These are phyloP conservation scores for Monosporascus ibericus DNA, from an alignment of 2,329 filamentous ascomycete genomes.

Conservation along the genomic window DNA sequence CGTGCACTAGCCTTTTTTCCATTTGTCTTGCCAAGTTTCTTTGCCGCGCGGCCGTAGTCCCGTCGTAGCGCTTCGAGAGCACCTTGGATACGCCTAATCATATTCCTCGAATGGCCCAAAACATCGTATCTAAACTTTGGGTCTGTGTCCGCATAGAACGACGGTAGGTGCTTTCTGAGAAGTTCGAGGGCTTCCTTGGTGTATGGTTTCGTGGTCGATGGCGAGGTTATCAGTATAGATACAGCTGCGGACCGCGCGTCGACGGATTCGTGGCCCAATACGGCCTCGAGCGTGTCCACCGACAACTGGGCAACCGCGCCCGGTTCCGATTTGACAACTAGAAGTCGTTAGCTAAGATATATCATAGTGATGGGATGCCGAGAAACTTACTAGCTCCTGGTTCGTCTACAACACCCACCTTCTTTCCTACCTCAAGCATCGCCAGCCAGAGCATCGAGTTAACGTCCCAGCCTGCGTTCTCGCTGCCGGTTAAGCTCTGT, in stretches of 20 bases:
- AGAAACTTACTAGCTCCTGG: conserved; percentile 39
- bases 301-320: conserved; percentile 29
- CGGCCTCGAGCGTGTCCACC: conserved; percentile 40
- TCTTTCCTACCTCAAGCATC: conserved; percentile 66
- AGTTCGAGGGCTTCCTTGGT: conserved; percentile 54
- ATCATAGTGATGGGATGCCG: conserved; percentile 4
- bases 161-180: conserved; percentile 58
- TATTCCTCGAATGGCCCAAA: conserved; percentile 64
- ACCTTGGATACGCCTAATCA: conserved; percentile 70
- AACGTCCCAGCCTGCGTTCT: conserved; percentile 40
- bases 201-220: conserved; percentile 68
- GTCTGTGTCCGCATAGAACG: conserved; percentile 77
- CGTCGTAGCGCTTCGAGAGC: conserved; percentile 50
- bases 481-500: conserved; percentile 39
- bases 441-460: conserved; percentile 57
- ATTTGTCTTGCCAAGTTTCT: conserved; percentile 20
- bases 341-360: conserved; percentile 5
- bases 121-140: conserved; percentile 81
- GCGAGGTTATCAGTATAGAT: conserved; percentile 71
- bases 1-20: background rate
- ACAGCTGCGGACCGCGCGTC: conserved; percentile 73
- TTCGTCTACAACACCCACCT: conserved; percentile 62
- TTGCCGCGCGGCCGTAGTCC: conserved; percentile 27
- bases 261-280: conserved; percentile 51
- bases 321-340: conserved; percentile 16